These are phyloP conservation scores for Fraxinus velutina DNA, from an alignment of 305 asterid genomes.

Conservation along the genomic window DNA sequence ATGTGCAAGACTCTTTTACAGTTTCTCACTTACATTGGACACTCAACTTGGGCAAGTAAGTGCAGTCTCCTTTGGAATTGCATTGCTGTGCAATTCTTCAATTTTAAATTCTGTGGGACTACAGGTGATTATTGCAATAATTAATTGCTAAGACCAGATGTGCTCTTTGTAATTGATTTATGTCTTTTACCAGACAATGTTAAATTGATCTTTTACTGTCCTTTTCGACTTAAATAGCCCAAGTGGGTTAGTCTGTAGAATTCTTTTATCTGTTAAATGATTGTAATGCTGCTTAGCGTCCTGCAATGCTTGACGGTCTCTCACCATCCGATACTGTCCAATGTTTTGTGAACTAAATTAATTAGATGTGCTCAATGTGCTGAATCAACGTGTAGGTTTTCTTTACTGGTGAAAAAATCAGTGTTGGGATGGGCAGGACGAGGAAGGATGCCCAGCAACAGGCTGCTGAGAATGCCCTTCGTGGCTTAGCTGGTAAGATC, in stretches of 20 bases:
- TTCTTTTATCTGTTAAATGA: not conserved
- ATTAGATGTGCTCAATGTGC: slow-evolving; percentile 20
- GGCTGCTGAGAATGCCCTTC: slow-evolving; percentile 97
- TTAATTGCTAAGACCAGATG: not conserved
- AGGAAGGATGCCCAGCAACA: slow-evolving; percentile 97
- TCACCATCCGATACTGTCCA: not conserved
- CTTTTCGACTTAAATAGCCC: not conserved
- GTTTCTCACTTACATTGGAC: not conserved
- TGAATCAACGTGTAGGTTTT: slow-evolving; percentile 52
- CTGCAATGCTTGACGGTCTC: not conserved
- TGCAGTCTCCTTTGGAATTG: not conserved
- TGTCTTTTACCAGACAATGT: not conserved
- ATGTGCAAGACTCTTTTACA: not conserved
- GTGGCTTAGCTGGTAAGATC: slow-evolving; percentile 76
- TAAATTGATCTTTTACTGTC: not conserved
- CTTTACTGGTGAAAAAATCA: slow-evolving; percentile 81
- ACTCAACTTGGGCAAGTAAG: not conserved
- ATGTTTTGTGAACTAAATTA: slow-evolving; percentile 7
- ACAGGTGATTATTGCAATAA: not conserved
- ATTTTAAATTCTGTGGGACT: not conserved
- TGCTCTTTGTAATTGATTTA: not conserved
- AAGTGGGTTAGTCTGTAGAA: not conserved
- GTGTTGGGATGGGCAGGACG: slow-evolving; percentile 85
- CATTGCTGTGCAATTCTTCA: not conserved
- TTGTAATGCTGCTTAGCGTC: not conserved